Base-by-base conservation (phyloP, 2,329 filamentous ascomycete species). In the Aureobasidium sp. region DNA sequence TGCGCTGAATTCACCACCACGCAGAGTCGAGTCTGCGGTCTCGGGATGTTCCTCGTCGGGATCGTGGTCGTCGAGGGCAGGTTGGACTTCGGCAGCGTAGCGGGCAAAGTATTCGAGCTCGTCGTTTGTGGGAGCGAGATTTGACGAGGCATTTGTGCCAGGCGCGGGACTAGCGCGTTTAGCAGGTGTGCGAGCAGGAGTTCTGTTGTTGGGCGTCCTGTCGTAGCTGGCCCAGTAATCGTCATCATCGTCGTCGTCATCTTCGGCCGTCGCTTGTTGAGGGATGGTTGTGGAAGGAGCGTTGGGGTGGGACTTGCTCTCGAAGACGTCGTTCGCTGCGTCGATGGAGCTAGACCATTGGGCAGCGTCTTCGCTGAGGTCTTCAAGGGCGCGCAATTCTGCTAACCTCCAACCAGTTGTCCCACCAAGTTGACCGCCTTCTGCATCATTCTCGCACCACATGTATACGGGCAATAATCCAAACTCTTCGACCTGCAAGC, bases 141-240 rank as follows among this genome's bases (percentile, higher is more conserved):
- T 61, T 5, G 48, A 29, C 0, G 45, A 8, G 1, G 36, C n/a
- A 7, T 21, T 21, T 21, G 62, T 52, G 73, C 73, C 61, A 1
- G 87, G 86, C 13, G 83, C 86, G 3, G 87, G 86, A 4, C 86
- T 87, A 15, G 32, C 34, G 29, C 77, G 79, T 68, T 86, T 84
- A 25, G 78, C 74, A 7, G 74, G 74, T 16, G 74, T 75, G 34
- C 62, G 62, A n/a, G 81, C 84, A 1, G 86, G 86, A 10, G 86
- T 89, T 47, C 81, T 79, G 2, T 81, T 80, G 41, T 39, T 48
- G 1, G 88, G 87, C 4, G 87, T 90, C 30, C 83, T 82, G 71
- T 90, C 88, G 72, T 93, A 92, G 64, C 85, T 83, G 36, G 84
- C 87, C 89, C 89, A 93, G 73, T 93, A 93, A 21, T 21, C 21